Evolutionary conservation across 768 basidiomycete genomes (phyloP), one percentile per base, ranked within the genome.

Genomic region (Lactifluus rugatus): DNA sequence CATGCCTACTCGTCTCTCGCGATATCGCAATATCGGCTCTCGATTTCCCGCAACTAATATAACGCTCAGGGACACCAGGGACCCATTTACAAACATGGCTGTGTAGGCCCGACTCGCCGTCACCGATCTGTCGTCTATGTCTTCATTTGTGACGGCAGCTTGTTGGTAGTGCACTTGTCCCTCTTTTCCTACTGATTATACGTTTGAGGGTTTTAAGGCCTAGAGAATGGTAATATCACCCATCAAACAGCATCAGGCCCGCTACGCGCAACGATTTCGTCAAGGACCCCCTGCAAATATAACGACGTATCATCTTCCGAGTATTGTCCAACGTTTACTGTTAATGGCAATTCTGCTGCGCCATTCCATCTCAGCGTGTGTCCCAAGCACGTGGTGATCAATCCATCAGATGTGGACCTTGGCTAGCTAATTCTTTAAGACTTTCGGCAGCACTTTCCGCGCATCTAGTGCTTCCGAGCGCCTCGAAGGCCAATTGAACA

Each of bases 51-150:
- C 48, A 23, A 48, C 42, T 36, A 50, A 50, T 55, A 55, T 55
- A 46, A 16, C 26, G 19, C n/a, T 46, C 59, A 60, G 59, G 59
- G 37, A 52, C 58, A 59, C 32, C 54, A 60, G 48, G 42, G 42
- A 45, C 57, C 32, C 17, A 26, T 50, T 37, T 17, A 51, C 58
- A 45, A 39, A 50, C 42, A 23, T 34, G 44, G 58, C 5, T 34
- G 42, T 23, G 23, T n/a, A 14, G 42, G 5, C 37, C 48, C 58
- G 45, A 10, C 42, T 41, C 50, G 41, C 54, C 36, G 59, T 60
- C 59, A 28, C 54, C 48, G 42, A 51, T 51, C 44, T 28, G 34
- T 39, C 50, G 28, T n/a, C n/a, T 13, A 39, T 19, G 10, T 26
- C 28, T 37, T 28, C 44, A 25, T 45, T 26, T 17, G 39, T 56